These are phyloP conservation scores for Diaporthe sp. DNA, from an alignment of 2,329 filamentous ascomycete genomes.

Conservation along the genomic window DNA sequence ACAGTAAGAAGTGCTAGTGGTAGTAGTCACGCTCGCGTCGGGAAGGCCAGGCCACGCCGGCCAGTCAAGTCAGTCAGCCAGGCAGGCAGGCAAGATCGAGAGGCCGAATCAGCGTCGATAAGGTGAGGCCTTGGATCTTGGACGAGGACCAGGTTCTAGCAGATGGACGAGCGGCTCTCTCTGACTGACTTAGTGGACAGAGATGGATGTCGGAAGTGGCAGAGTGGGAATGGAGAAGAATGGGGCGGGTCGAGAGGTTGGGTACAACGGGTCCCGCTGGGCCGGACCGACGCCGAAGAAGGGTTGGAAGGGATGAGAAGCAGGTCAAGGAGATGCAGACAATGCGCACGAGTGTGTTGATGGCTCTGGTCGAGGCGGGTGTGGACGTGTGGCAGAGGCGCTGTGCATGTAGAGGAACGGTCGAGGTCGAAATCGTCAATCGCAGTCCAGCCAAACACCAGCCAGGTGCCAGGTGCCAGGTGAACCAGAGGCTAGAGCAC, in stretches of 20 bases:
- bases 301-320: background rate
- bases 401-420: constrained; percentile 7
- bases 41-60: background rate
- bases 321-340: constrained; percentile 20
- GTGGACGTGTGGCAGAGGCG: constrained; percentile 13
- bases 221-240: constrained; percentile 30
- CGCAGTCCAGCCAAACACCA: constrained; percentile 13
- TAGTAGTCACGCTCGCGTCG: constrained; percentile 7
- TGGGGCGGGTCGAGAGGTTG: constrained; percentile 22
- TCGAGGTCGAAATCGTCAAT: constrained; percentile 27
- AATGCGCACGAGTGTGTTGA: background rate
- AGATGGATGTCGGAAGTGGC: constrained; percentile 11
- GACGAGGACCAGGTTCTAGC: constrained; percentile 15
- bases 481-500: background rate
- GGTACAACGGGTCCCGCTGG: constrained; percentile 29
- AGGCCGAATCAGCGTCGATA: background rate
- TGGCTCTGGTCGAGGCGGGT: background rate
- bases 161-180: background rate
- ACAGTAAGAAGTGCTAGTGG: background rate
- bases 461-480: constrained; percentile 17
- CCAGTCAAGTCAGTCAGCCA: constrained; percentile 6
- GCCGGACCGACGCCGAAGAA: constrained; percentile 25
- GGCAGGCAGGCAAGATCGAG: background rate
- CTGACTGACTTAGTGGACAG: constrained; percentile 21
- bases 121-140: background rate